Evolutionary conservation across 306 rosid genomes (phyloP).

Genomic region (Dryas drummondii): DNA sequence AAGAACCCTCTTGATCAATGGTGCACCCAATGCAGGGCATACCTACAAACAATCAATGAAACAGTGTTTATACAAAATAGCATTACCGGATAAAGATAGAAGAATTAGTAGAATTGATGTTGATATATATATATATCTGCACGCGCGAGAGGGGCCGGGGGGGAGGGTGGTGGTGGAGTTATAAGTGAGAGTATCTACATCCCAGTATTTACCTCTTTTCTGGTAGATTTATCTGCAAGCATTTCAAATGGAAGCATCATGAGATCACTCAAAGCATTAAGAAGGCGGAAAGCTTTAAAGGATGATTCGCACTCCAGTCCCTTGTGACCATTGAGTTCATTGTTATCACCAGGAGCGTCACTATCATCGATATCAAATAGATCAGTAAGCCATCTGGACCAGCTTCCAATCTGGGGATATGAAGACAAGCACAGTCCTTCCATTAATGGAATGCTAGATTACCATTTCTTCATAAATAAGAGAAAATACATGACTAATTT

Average conservation of each 20-base stretch:
- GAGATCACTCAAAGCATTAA: constrained; percentile 77
- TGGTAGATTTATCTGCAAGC: constrained; percentile 62
- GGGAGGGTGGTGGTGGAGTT: neutral
- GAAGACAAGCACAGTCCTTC: constrained; percentile 11
- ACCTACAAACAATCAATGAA: constrained; percentile 40
- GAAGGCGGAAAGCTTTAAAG: constrained; percentile 73
- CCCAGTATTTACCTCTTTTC: constrained; percentile 61
- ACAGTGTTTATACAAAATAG: constrained; percentile 2
- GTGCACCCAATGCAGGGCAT: constrained; percentile 66
- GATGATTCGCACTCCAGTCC: constrained; percentile 42
- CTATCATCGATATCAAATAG: constrained; percentile 75
- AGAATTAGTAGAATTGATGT: neutral
- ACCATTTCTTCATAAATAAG: constrained; percentile 19
- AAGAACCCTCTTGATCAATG: constrained; percentile 66
- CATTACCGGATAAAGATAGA: neutral
- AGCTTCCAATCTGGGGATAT: constrained; percentile 70
- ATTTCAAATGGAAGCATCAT: constrained; percentile 87
- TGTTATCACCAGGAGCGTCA: constrained; percentile 42
- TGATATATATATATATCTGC: too few relatives aligned
- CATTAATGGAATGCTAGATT: constrained; percentile 18
- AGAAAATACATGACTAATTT: neutral
- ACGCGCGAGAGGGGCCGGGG: too few relatives aligned
- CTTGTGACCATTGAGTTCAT: constrained; percentile 37
- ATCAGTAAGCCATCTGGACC: constrained; percentile 89
- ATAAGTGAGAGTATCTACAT: neutral